phyloP scores from a whole-genome alignment of 257 asterid genomes.

The Capsicum baccatum region DNA sequence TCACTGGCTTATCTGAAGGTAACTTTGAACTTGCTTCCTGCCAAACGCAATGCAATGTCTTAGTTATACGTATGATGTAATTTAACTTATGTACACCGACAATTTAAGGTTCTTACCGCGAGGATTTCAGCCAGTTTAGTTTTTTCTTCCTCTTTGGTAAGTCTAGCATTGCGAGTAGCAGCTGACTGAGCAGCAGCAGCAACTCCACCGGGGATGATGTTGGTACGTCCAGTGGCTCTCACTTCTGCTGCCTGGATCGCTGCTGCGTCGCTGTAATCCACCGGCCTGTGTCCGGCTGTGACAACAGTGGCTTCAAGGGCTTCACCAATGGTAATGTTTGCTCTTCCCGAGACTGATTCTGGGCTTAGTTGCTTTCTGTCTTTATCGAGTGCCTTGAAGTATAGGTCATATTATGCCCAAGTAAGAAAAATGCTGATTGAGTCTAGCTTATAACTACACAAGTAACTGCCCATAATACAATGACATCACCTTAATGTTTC shows the following conservation, averaged over 20 bases:
- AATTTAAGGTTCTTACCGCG: slow-evolving; percentile 41
- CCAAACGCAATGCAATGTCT: not conserved
- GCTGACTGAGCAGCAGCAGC: slow-evolving; percentile 99
- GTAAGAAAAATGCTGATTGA: not conserved
- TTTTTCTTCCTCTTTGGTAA: slow-evolving; percentile 81
- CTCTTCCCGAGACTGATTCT: slow-evolving; percentile 39
- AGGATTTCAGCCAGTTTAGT: slow-evolving; percentile 82
- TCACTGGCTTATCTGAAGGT: slow-evolving; percentile 88
- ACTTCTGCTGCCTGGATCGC: slow-evolving; percentile 99
- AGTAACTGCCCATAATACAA: not conserved
- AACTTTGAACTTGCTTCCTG: slow-evolving; percentile 89
- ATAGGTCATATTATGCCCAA: not conserved
- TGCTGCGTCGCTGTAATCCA: slow-evolving; percentile 93
- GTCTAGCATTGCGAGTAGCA: slow-evolving; percentile 89
- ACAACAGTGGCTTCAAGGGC: slow-evolving; percentile 94
- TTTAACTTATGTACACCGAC: not conserved
- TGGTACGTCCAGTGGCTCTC: slow-evolving; percentile 94
- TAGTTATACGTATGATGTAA: not conserved
- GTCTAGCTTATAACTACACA: not conserved
- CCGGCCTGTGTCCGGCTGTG: slow-evolving; percentile 85
- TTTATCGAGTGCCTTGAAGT: slow-evolving; percentile 38
- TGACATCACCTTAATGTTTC: not conserved
- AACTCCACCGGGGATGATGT: slow-evolving; percentile 92
- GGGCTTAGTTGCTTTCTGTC: slow-evolving; percentile 34
- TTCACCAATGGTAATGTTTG: slow-evolving; percentile 87